Conservation (phyloP, 257 asterid genomes). For the Haberlea rhodopensis region DNA sequence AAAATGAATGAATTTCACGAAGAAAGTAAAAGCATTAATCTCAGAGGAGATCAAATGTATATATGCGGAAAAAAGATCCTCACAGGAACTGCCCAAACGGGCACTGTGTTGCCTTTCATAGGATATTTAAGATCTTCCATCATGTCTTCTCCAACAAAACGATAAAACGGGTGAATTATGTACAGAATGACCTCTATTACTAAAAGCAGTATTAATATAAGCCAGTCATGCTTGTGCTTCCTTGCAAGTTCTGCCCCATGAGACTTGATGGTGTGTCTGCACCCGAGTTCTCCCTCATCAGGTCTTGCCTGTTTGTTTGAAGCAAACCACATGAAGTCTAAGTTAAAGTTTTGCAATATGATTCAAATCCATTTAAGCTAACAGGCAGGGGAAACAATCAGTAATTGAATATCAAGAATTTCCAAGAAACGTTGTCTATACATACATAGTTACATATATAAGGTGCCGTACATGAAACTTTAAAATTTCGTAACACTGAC, state of each 20-base stretch:
- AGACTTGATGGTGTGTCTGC: conserved; percentile 43
- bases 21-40: neutral
- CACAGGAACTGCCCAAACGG: conserved; percentile 56
- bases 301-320: conserved; percentile 12
- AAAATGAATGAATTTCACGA: neutral
- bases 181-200: conserved; percentile 39
- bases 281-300: conserved; percentile 28
- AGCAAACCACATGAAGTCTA: neutral
- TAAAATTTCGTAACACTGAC: neutral
- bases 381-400: neutral
- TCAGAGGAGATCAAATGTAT: neutral
- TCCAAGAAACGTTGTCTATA: neutral
- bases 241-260: conserved; percentile 47
- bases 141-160: conserved; percentile 55
- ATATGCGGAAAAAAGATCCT: neutral
- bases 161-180: conserved; percentile 54
- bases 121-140: conserved; percentile 58
- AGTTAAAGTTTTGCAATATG: neutral
- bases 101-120: conserved; percentile 46
- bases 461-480: too few species aligned
- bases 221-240: conserved; percentile 56
- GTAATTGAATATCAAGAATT: neutral
- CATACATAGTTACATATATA: too few species aligned
- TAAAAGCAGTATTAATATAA: conserved; percentile 46
- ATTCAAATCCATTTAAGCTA: neutral